Conservation (phyloP, 2,329 filamentous ascomycete species). For the Pestalotiopsis sp. region DNA sequence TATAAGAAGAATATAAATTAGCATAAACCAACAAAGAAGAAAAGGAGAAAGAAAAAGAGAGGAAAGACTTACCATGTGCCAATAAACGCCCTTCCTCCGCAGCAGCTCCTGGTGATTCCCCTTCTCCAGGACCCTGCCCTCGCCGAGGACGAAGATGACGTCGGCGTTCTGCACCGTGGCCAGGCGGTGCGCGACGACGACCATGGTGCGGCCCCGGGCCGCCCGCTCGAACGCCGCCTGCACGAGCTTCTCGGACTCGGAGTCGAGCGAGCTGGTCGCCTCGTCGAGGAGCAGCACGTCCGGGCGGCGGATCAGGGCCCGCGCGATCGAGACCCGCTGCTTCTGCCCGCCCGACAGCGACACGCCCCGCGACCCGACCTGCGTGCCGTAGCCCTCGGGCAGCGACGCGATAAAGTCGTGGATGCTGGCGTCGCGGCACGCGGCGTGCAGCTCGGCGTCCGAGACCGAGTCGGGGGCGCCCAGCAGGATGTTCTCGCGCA, state of each 20-base stretch:
- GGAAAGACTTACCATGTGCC: constrained; percentile 51
- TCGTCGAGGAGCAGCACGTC: constrained; percentile 71
- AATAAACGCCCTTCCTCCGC: constrained; percentile 55
- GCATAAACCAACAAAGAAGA: constrained; percentile 13
- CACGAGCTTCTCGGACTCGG: constrained; percentile 56
- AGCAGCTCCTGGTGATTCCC: constrained; percentile 56
- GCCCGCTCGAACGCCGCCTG: constrained; percentile 70
- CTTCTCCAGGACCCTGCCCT: constrained; percentile 59
- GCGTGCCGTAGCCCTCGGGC: constrained; percentile 68
- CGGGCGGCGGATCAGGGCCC: constrained; percentile 69
- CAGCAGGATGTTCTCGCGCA: constrained; percentile 68
- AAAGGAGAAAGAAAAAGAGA: neutral
- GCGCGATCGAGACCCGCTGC: constrained; percentile 70
- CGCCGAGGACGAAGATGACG: constrained; percentile 77
- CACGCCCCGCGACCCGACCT: constrained; percentile 68
- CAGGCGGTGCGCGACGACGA: constrained; percentile 78
- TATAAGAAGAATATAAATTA: constrained; percentile 28
- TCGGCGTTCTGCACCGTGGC: constrained; percentile 80
- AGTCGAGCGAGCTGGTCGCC: constrained; percentile 71
- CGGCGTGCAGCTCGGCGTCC: constrained; percentile 54
- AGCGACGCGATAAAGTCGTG: constrained; percentile 72
- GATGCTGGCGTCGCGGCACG: constrained; percentile 65
- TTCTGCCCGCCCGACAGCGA: constrained; percentile 73
- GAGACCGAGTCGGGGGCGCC: constrained; percentile 59
- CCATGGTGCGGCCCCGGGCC: constrained; percentile 62